Conservation (phyloP, 441 rosid genomes). For the Pelargonium fulgidum region DNA sequence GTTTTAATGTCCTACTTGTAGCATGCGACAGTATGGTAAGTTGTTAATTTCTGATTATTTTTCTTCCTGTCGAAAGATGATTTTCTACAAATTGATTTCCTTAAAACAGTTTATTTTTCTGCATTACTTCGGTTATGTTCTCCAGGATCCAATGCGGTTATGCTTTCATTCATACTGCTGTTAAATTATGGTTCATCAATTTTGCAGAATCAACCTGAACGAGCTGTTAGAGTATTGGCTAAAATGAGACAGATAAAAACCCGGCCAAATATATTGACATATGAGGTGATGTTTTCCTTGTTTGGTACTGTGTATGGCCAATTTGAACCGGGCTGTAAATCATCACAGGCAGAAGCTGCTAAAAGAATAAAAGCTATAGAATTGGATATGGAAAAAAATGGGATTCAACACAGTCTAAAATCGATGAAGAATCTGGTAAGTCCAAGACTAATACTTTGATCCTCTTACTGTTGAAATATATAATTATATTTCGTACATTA, state of each 20-base stretch:
- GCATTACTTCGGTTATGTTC: not conserved
- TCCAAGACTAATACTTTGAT: constrained; percentile 17
- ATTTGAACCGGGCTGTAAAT: constrained; percentile 52
- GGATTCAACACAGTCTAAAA: constrained; percentile 52
- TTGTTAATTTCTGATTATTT: constrained; percentile 14
- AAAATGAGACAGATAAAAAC: constrained; percentile 60
- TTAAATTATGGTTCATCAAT: constrained; percentile 20
- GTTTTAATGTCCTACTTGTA: constrained; percentile 57
- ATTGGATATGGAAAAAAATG: constrained; percentile 64
- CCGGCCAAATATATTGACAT: constrained; percentile 59
- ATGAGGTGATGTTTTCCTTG: constrained; percentile 62
- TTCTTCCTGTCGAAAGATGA: not conserved
- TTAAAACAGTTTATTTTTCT: not conserved
- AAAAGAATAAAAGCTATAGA: constrained; percentile 71
- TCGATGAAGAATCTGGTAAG: constrained; percentile 68
- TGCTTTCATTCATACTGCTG: not conserved
- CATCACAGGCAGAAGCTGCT: constrained; percentile 48
- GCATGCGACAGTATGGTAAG: constrained; percentile 69
- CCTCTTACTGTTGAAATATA: constrained; percentile 4
- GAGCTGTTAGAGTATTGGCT: constrained; percentile 55
- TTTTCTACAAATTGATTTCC: constrained; percentile 1
- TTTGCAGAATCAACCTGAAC: constrained; percentile 76
- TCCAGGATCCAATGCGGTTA: constrained; percentile 1
- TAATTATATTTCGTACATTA: not conserved
- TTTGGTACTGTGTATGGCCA: constrained; percentile 74